phyloP scores from a whole-genome alignment of 345 rosid genomes.

The Firmiana major region DNA sequence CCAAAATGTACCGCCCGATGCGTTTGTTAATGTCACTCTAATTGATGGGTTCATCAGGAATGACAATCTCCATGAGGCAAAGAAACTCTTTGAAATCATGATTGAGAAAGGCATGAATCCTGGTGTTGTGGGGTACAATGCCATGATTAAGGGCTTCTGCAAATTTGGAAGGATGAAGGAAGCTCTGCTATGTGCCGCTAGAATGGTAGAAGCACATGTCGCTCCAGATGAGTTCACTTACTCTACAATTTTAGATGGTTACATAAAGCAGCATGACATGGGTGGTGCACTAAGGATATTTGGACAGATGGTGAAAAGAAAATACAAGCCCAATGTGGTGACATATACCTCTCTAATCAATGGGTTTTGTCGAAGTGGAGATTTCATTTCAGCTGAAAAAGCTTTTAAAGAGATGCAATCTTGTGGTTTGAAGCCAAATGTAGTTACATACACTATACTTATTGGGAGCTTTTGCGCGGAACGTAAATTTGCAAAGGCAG shows the following conservation, averaged over 20 bases:
- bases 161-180: slow-evolving; percentile 67
- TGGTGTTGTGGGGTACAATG: slow-evolving; percentile 64
- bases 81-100: slow-evolving; percentile 45
- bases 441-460: slow-evolving; percentile 57
- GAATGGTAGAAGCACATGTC: slow-evolving; percentile 46
- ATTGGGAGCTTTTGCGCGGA: slow-evolving; percentile 63
- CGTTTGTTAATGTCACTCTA: slow-evolving; percentile 61
- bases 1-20: slow-evolving; percentile 60
- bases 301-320: slow-evolving; percentile 53
- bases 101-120: slow-evolving; percentile 53
- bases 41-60: slow-evolving; percentile 72
- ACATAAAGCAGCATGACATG: slow-evolving; percentile 68
- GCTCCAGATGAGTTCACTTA: slow-evolving; percentile 71
- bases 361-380: slow-evolving; percentile 62
- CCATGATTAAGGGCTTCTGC: slow-evolving; percentile 89
- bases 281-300: slow-evolving; percentile 48
- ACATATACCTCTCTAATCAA: slow-evolving; percentile 70
- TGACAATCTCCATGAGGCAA: slow-evolving; percentile 60
- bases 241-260: slow-evolving; percentile 77
- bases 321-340: slow-evolving; percentile 73
- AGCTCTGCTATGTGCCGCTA: slow-evolving; percentile 47
- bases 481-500: slow-evolving; percentile 53
- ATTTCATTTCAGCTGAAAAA: slow-evolving; percentile 50
- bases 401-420: slow-evolving; percentile 57
- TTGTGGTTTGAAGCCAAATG: slow-evolving; percentile 62